Base-by-base conservation (phyloP, 441 rosid genomes). In the Pelargonium cotyledonis region DNA sequence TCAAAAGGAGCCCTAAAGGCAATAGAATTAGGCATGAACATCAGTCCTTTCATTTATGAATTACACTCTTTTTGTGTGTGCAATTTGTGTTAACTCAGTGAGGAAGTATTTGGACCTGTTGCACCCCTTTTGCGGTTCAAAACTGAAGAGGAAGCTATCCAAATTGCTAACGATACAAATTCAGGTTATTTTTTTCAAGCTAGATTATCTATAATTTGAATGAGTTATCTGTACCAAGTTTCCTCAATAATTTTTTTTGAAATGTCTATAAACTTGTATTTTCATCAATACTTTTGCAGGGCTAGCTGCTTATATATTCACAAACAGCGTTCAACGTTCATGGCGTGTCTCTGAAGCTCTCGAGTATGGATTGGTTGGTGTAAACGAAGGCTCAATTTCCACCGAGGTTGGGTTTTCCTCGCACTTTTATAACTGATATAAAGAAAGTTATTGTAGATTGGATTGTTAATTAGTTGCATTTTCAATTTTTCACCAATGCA, bases 321-420 rank as follows among this genome's bases (percentile, higher is more conserved):
- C 98, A 66, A 87, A 82, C 78, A 92, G 82, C 77, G 79, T 86
- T 73, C 96, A 90, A 72, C 87, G 96, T 12, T 80, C 97, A 43
- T 95, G 97, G 99, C 92, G 92, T 64, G 97, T 91, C 41, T 77
- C 90, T 63, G 98, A 95, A 82, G 99, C 96, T 71, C 96, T 91
- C 8, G 97, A 95, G 63, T 95, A 86, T 71, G 96, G 98, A 67
- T 85, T 95, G 68, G 82, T 95, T 61, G 98, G 97, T 14, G 89
- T 92, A 67, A 92, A 90, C 68, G 97, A 92, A 86, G 99, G 98
- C 81, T 5, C 90, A 74, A 83, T 95, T 77, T 92, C 96, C 15
- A 89, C 93, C 35, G 97, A 92, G 95, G 99, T 84, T 68, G 73
- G n/a, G 3, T 58, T 19, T 18, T 2, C 31, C 35, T 58, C 23